These are phyloP conservation scores for Phyllosticta capitalensis DNA, from an alignment of 2,329 filamentous ascomycete genomes.

Conservation along the genomic window DNA sequence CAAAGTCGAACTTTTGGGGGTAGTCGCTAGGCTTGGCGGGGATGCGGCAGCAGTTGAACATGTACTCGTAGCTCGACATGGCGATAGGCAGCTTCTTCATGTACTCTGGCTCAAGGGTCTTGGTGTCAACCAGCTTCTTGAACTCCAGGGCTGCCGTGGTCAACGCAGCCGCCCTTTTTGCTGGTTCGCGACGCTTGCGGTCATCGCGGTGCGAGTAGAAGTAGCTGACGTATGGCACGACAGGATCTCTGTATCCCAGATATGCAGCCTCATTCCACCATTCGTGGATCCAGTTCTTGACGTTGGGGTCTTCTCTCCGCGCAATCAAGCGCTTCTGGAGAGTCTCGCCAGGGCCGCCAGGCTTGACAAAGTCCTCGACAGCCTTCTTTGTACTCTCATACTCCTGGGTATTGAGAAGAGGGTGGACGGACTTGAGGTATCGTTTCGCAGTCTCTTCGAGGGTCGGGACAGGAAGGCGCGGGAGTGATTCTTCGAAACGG, in stretches of 20 bases:
- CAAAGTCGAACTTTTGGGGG: conserved; percentile 66
- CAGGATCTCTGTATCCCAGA: conserved; percentile 84
- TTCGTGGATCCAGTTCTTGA: conserved; percentile 90
- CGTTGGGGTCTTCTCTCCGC: conserved; percentile 65
- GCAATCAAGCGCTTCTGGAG: conserved; percentile 84
- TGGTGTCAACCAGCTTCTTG: conserved; percentile 79
- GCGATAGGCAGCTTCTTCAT: conserved; percentile 97
- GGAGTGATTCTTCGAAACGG: conserved; percentile 78
- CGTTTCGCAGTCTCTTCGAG: conserved; percentile 73
- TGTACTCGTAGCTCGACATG: conserved; percentile 98
- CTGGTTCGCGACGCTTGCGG: conserved; percentile 72
- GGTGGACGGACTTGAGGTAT: conserved; percentile 72
- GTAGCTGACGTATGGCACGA: conserved; percentile 97
- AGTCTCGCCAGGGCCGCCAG: conserved; percentile 71
- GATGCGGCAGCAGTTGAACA: conserved; percentile 92
- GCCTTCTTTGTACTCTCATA: conserved; percentile 67
- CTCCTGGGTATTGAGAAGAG: conserved; percentile 60
- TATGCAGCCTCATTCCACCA: conserved; percentile 99
- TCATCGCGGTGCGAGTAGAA: conserved; percentile 99
- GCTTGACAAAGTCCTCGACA: conserved; percentile 78
- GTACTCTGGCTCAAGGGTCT: conserved; percentile 88
- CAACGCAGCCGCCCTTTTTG: conserved; percentile 87
- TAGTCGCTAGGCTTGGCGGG: conserved; percentile 74
- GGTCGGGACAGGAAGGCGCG: conserved; percentile 66
- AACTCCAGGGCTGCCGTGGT: conserved; percentile 81